Evolutionary conservation across 164 flowering plant species (phyloP), one percentile per base, ranked within the genome.

Genomic region (Annona squamosa): DNA sequence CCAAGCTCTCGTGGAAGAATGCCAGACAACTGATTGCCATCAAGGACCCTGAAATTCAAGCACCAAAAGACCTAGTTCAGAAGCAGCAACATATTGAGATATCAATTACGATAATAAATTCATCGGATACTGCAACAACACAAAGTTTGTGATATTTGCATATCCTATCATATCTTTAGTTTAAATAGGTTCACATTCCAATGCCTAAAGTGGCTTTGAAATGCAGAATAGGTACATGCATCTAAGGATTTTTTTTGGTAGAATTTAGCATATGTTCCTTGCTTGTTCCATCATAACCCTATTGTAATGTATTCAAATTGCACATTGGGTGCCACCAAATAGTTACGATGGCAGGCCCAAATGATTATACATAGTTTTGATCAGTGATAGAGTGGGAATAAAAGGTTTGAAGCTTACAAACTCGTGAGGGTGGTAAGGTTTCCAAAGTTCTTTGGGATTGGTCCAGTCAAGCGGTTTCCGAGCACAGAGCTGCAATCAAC

Each of bases 401-500:
- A 4, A 3, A 62, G 44, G 65, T 26, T n/a, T 68, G 63, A 12
- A 46, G 69, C 83, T 71, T 80, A 86, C 89, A 86, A 17, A 61
- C 73, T 74, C 57, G 52, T 79, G 48, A 92, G 89, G 71, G 84
- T 79, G 61, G 82, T 79, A 43, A 92, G 80, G 66, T 77, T 77
- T 69, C 74, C 73, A 48, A 80, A 52, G 7, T 69, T 75, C 70
- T 62, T 61, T 18, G 82, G 82, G 63, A 80, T 65, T 5, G 75
- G 26, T 65, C 82, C 82, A 5, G 79, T 63, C 74, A 80, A 57
- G 71, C 79, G 75, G 67, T 80, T 78, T 41, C 73, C 91, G 46
- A 75, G 69, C 46, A 90, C 67, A 76, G 88, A 80, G 75, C 98
- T 92, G 88, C 82, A 85, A 7, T 19, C 37, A 26, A 71, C 41